Percentiles rank a stretch among this genome's conserved stretches.
Evolutionary conservation across 2,329 filamentous ascomycete species (phyloP).

Genomic region (Rhytidhysteron rufulum): DNA sequence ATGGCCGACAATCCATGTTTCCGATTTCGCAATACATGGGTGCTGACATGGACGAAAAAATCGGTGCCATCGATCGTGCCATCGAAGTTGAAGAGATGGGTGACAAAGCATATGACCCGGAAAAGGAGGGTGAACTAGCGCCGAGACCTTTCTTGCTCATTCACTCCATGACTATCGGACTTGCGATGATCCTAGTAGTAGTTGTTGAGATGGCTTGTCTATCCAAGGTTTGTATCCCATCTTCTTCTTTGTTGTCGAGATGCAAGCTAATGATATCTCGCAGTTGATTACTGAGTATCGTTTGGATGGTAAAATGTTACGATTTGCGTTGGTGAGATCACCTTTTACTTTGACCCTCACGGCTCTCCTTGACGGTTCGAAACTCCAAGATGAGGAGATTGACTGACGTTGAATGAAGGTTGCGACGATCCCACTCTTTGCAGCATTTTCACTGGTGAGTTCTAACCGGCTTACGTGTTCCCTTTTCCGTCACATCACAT

Average conservation of each 20-base stretch:
- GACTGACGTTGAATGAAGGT: slow-evolving; percentile 22
- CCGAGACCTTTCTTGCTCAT: slow-evolving; percentile 20
- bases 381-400: slow-evolving; percentile 4
- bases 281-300: slow-evolving; percentile 39
- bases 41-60: slow-evolving; percentile 22
- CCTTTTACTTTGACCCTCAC: slow-evolving; percentile 1
- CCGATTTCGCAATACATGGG: slow-evolving; percentile 18
- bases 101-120: slow-evolving; percentile 20
- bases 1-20: slow-evolving; percentile 11
- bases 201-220: slow-evolving; percentile 28
- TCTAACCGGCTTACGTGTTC: slow-evolving; percentile 8
- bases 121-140: slow-evolving; percentile 18
- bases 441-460: slow-evolving; percentile 28
- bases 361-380: neutral
- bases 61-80: slow-evolving; percentile 19
- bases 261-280: slow-evolving; percentile 15
- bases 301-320: slow-evolving; percentile 37
- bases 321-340: slow-evolving; percentile 33
- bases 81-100: slow-evolving; percentile 23
- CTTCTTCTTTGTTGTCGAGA: too few species aligned
- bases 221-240: slow-evolving; percentile 17
- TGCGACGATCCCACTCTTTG: slow-evolving; percentile 34
- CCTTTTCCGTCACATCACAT: slow-evolving; percentile 3
- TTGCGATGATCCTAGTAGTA: slow-evolving; percentile 24
- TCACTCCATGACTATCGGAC: slow-evolving; percentile 20